These are phyloP conservation scores for Meredithiella fracta DNA, from an alignment of 2,329 filamentous ascomycete species.

Conservation along the genomic window DNA sequence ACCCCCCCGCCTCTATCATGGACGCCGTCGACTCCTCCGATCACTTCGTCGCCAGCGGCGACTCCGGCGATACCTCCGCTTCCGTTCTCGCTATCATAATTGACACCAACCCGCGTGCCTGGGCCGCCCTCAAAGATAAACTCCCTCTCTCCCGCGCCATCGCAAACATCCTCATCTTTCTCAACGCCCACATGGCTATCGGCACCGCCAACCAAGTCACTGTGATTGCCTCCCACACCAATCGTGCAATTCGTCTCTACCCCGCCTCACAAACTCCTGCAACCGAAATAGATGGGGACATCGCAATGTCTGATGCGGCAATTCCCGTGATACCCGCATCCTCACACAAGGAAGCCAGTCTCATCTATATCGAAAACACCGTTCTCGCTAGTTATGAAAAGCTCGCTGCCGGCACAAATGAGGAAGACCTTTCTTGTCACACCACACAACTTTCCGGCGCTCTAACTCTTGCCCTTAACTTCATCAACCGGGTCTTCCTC, in stretches of 20 bases:
- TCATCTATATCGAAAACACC: constrained; percentile 69
- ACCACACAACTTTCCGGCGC: constrained; percentile 85
- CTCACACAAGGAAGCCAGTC: constrained; percentile 88
- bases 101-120: constrained; percentile 92
- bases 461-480: constrained; percentile 70
- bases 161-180: constrained; percentile 81
- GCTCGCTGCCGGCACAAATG: constrained; percentile 55
- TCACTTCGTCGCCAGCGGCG: constrained; percentile 32
- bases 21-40: constrained; percentile 39
- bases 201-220: constrained; percentile 88
- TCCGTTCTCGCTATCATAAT: constrained; percentile 81
- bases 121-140: constrained; percentile 58
- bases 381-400: constrained; percentile 56
- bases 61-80: constrained; percentile 37
- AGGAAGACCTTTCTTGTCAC: constrained; percentile 48
- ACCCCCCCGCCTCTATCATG: constrained; percentile 34
- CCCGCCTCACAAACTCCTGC: constrained; percentile 33
- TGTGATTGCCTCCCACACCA: constrained; percentile 74
- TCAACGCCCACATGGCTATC: constrained; percentile 90
- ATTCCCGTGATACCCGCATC: constrained; percentile 19
- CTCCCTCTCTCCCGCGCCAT: constrained; percentile 72
- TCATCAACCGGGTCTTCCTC: constrained; percentile 72
- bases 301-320: constrained; percentile 38
- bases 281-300: constrained; percentile 29
- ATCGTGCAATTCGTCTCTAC: constrained; percentile 80